Conservation (phyloP, 306 rosid genomes). For the Notholithocarpus densiflorus region DNA sequence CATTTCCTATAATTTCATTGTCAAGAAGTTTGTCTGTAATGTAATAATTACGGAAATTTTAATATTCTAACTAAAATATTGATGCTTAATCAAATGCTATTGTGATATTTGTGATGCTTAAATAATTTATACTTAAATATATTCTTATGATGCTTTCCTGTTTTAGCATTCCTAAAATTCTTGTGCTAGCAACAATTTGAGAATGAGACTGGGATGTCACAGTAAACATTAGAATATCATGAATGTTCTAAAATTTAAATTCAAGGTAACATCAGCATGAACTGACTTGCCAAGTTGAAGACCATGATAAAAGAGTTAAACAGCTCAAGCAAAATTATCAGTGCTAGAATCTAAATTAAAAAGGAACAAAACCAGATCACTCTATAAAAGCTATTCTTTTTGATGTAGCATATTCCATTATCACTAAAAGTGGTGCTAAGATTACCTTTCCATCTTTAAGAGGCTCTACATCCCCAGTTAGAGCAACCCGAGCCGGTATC, state of each 20-base stretch:
- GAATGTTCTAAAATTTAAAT: slow-evolving; percentile 7
- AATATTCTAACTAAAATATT: too few relatives aligned
- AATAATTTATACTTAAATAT: too few relatives aligned
- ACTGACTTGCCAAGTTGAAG: slow-evolving; percentile 5
- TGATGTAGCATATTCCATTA: slow-evolving; percentile 16
- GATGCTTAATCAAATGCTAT: too few relatives aligned
- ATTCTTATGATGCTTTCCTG: too few relatives aligned
- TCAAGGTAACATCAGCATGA: not conserved
- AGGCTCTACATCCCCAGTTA: slow-evolving; percentile 77
- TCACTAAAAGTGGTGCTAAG: not conserved
- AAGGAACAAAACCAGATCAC: not conserved
- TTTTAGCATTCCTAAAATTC: too few relatives aligned
- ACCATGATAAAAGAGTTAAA: not conserved
- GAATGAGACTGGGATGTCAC: too few relatives aligned
- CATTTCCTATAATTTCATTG: too few relatives aligned
- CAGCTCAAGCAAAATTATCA: slow-evolving; percentile 15
- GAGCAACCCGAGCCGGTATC: slow-evolving; percentile 82
- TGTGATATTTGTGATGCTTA: too few relatives aligned
- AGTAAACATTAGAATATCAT: not conserved
- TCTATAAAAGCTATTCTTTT: not conserved
- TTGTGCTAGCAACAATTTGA: too few relatives aligned
- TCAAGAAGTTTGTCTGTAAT: too few relatives aligned
- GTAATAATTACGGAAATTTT: too few relatives aligned
- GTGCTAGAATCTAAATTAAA: not conserved
- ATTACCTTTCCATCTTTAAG: slow-evolving; percentile 69